Evolutionary conservation across 257 asterid species (phyloP).

Genomic region (Penstemon newberryi): DNA sequence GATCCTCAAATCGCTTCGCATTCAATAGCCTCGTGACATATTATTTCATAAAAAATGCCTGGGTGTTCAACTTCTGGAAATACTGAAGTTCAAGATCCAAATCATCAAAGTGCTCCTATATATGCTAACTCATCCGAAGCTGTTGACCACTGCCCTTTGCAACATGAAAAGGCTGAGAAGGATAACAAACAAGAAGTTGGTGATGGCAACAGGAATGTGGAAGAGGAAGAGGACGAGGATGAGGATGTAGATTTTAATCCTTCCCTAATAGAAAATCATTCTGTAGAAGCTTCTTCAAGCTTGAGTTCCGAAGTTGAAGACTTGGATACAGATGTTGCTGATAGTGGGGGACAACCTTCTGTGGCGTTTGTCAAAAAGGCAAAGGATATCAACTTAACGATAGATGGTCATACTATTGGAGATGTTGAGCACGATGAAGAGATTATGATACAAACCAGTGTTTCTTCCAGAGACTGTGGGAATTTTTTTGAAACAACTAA

Average conservation of each 20-base stretch:
- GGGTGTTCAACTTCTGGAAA: slow-evolving; percentile 36
- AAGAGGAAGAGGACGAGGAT: slow-evolving; percentile 75
- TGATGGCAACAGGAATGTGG: slow-evolving; percentile 34
- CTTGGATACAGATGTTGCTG: slow-evolving; percentile 66
- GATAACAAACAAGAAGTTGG: slow-evolving; percentile 34
- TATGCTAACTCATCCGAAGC: slow-evolving; percentile 29
- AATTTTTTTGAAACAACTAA: slow-evolving; percentile 23
- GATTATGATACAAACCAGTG: slow-evolving; percentile 43
- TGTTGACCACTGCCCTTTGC: slow-evolving; percentile 30
- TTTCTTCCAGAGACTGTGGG: slow-evolving; percentile 36
- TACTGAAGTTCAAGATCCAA: slow-evolving; percentile 36
- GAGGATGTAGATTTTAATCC: slow-evolving; percentile 93
- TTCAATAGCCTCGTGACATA: slow-evolving; percentile 18
- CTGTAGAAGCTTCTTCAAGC: slow-evolving; percentile 84
- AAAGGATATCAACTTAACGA: slow-evolving; percentile 21
- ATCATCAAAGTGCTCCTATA: slow-evolving; percentile 27
- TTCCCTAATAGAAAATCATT: slow-evolving; percentile 58
- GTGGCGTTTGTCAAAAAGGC: slow-evolving; percentile 32
- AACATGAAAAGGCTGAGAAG: slow-evolving; percentile 37
- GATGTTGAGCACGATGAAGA: slow-evolving; percentile 60
- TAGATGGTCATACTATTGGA: slow-evolving; percentile 40
- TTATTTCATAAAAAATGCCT: slow-evolving; percentile 35
- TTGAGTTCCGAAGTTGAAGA: slow-evolving; percentile 87
- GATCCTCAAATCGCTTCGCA: slow-evolving; percentile 19
- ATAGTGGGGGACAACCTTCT: slow-evolving; percentile 43